Evolutionary conservation across 495 filamentous ascomycete species (phyloP).

Genomic region (Aspergillus sclerotioniger): DNA sequence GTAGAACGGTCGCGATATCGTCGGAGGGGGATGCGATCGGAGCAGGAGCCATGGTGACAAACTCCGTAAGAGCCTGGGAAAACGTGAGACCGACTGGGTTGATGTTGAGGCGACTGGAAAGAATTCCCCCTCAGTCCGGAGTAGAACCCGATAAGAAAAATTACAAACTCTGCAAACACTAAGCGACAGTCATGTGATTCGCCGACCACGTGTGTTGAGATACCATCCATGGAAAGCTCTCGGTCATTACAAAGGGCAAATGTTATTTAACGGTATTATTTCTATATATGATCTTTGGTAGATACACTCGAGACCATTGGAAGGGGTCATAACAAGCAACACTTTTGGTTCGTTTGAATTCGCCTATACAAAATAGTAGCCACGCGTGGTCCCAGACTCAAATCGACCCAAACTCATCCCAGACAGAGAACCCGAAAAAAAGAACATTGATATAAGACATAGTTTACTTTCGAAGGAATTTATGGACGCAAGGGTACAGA

Average conservation of each 20-base stretch:
- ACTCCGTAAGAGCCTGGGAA: not conserved
- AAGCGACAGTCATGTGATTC: not conserved
- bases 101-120: not conserved
- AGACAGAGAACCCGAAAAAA: not conserved
- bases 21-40: constrained; percentile 6
- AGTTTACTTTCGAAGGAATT: not conserved
- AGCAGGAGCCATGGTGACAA: constrained; percentile 24
- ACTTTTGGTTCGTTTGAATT: not conserved
- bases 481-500: not conserved
- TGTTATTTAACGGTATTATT: not conserved
- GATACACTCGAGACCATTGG: not conserved
- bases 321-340: not conserved
- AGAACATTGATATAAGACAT: not conserved
- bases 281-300: not conserved
- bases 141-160: not conserved
- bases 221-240: not conserved
- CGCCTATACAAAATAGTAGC: not conserved
- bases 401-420: constrained; percentile 2
- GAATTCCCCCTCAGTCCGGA: not conserved
- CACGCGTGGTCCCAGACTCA: not conserved
- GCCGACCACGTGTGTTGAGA: not conserved
- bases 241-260: no score
- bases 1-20: constrained; percentile 33
- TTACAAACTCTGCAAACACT: not conserved
- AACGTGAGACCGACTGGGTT: not conserved